Evolutionary conservation across 371 early-diverging fungal genomes (phyloP), one percentile per base, ranked within the genome.

Genomic region (Mortierella sp.): DNA sequence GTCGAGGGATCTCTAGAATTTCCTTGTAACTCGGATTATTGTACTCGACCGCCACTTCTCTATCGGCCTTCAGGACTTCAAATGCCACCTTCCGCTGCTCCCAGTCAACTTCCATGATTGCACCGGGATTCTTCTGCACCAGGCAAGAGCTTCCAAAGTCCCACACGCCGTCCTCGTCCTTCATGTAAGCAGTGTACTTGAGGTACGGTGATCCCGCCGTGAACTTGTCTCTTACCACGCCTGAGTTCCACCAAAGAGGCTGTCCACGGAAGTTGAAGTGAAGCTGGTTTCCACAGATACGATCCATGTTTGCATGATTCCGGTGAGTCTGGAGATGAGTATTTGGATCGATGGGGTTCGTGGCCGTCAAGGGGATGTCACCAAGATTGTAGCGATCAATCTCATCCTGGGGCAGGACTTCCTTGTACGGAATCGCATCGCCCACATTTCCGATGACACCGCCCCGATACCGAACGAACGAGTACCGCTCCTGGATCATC

Each of bases 181-280:
- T 60, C 70, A 64, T 61, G 26, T 69, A 76, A 11, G 69, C 76
- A 0, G 56, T 60, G 47, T 76, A 76, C 42, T 64, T 64, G 37
- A 76, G 62, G 15, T 76, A 76, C 0, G 60, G 69, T 26, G 69
- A 67, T 2, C 27, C 23, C 3, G 8, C 2, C 41, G 57, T 54
- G 50, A 48, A 76, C 60, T 85, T 85, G 62, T 85, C 78, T 41
- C 83, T 64, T 21, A 82, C 54, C 11, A 85, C 48, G 14, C 84
- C 85, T n/a, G 82, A 80, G 68, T 85, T 85, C 84, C 83, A 85
- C 85, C 85, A 85, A 47, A 81, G 64, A 4, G 84, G 84, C 19
- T 60, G 60, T 12, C 79, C 80, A 42, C 71, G 66, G 9, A 69
- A 51, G 37, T 72, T 80, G 23, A 83, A 72, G 56, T 83, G 86